Evolutionary conservation across 2,329 filamentous ascomycete species (phyloP), one percentile per base, ranked within the genome.

Genomic region (Cercospora citrullina): DNA sequence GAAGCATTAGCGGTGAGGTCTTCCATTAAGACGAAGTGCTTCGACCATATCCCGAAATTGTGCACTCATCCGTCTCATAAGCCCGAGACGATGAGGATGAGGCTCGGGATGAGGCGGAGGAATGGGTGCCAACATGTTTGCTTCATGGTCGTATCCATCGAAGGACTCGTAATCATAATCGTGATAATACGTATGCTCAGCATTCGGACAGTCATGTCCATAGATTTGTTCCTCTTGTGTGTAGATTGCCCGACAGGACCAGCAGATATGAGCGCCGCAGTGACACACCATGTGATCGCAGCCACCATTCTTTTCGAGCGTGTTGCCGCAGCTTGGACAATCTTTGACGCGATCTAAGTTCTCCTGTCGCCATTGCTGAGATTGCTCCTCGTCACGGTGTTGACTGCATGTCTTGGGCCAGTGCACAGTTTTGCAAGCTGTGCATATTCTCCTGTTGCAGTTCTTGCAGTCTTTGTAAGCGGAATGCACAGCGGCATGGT

Each of bases 181-280:
- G 36, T 42, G 3, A n/a, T 42, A 42, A 2, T 42, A 42, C 16
- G 36, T 42, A n/a, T 39, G 36, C 5, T 7, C 36, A 39, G 36
- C 16, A 39, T 42, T 42, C 36, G 36, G 36, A 42, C 36, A 42
- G 7, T 42, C 16, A 42, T 42, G 36, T 42, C 36, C 36, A n/a
- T 63, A 63, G 39, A 26, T 30, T 18, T n/a, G 8, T 5, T 18
- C 45, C 14, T 26, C 9, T 12, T 18, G 6, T 16, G 8, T 26
- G 31, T 33, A 63, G 16, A 45, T 55, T 6, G n/a, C 30, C 61
- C 36, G 23, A 18, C 45, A 63, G 1, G 31, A n/a, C 61, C 61
- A 63, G 48, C 61, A 53, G n/a, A 63, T 33, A 16, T 63, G 61
- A 4, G 48, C 30, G 12, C 42, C 42, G 18, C 61, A 63, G 14